Evolutionary conservation across 108 stramenopile species (phyloP), one percentile per base, ranked within the genome.

Genomic region (Hondaea fermentalgiana): DNA sequence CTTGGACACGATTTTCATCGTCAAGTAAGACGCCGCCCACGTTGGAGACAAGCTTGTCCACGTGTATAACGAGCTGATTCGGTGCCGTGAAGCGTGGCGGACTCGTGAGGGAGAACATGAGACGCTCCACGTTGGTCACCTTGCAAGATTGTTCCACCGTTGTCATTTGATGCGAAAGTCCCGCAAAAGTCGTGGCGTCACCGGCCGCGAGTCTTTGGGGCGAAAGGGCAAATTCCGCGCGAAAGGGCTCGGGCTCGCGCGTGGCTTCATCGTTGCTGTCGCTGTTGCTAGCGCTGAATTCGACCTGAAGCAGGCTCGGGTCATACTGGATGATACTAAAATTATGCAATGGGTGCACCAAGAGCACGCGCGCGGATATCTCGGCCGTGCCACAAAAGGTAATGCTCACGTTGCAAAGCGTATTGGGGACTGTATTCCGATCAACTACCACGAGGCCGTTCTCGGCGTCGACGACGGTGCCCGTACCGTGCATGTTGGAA

Each of bases 401-500:
- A 3, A 93, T 87, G 49, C 58, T 43, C 43, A 89, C 87, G 87
- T 93, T 92, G 4, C 92, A 91, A 10, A 93, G 51, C 45, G 92
- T 21, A 16, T 72, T 64, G 35, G 89, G 90, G 12, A 92, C 92
- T 5, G 93, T 93, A 57, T 87, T 92, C 35, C 91, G 90, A 72
- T 93, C 93, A 59, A 91, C 91, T n/a, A 91, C 83, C 23, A 93
- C 91, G 51, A 93, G 91, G 17, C 93, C 93, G 44, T 45, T 58
- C 45, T 87, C 89, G 60, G 10, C 43, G 64, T 93, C 93, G 5
- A 93, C 91, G 8, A 93, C 89, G 12, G 91, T 53, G 21, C 93
- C 93, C 0, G 87, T 58, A 42, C 92, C 93, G 3, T 59, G 14
- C 57, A 83, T 90, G 57, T 58, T 58, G 45, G 64, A 69, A 47